Evolutionary conservation across 768 basidiomycete genomes (phyloP).

Genomic region (Lenzites betulinus): DNA sequence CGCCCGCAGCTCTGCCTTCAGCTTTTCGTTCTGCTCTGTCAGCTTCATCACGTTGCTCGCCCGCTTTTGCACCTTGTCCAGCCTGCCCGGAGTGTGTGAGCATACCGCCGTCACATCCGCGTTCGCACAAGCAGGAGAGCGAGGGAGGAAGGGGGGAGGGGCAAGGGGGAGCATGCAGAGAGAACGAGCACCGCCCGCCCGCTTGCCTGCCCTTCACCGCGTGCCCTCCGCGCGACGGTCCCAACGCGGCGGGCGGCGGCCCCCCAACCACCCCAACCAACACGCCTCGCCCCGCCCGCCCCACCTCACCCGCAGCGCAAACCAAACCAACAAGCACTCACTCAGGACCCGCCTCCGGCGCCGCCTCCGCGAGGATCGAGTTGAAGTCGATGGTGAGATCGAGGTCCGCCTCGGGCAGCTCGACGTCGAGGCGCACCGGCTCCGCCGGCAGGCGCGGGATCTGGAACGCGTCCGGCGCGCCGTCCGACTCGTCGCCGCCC

Average conservation of each 20-base stretch:
- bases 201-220: neutral
- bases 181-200: neutral
- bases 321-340: conserved; percentile 1
- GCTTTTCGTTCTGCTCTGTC: conserved; percentile 76
- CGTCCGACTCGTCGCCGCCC: conserved; percentile 11
- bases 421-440: conserved; percentile 27
- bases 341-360: neutral
- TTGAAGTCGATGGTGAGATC: conserved; percentile 33
- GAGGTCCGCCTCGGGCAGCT: conserved; percentile 30
- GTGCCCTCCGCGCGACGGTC: neutral
- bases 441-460: conserved; percentile 16
- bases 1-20: conserved; percentile 72
- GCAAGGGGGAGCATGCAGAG: too few species aligned
- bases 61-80: conserved; percentile 58
- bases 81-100: conserved; percentile 15
- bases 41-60: conserved; percentile 78
- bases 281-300: too few species aligned
- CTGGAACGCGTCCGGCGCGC: too few species aligned
- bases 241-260: neutral
- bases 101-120: neutral
- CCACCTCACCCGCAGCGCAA: neutral
- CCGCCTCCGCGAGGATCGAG: conserved; percentile 23
- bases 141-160: too few species aligned
- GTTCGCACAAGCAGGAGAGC: neutral
- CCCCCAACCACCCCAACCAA: too few species aligned